These are phyloP conservation scores for Podaxis sp. DNA, from an alignment of 768 basidiomycete species.

Conservation along the genomic window DNA sequence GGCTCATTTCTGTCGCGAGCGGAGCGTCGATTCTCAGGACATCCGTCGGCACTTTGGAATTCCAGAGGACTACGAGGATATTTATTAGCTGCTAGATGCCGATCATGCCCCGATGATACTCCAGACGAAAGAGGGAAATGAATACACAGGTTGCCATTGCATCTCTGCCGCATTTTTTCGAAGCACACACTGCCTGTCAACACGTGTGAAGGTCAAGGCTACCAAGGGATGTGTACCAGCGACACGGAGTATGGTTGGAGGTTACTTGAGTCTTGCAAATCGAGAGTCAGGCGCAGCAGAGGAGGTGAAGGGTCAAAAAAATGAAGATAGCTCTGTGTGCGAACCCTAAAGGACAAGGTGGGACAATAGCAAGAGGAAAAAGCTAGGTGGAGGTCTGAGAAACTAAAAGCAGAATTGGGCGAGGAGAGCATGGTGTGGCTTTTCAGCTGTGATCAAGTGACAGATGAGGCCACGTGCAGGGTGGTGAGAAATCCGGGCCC, in stretches of 20 bases:
- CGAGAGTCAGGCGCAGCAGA: background rate
- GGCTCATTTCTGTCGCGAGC: conserved; percentile 65
- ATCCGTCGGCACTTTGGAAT: conserved; percentile 67
- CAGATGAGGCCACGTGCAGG: conserved; percentile 28
- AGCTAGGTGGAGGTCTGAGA: background rate
- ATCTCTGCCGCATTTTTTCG: background rate
- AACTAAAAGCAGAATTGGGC: conserved; percentile 15
- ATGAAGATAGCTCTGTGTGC: background rate
- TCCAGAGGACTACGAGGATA: conserved; percentile 76
- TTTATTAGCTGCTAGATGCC: conserved; percentile 36
- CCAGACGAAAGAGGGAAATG: conserved; percentile 5
- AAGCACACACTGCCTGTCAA: background rate
- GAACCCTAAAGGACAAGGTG: background rate
- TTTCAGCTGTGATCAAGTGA: conserved; percentile 29
- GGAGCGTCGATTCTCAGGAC: conserved; percentile 56
- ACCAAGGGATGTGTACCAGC: background rate
- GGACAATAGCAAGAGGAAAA: background rate
- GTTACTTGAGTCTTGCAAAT: background rate
- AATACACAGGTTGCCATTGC: background rate
- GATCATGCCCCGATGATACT: conserved; percentile 7
- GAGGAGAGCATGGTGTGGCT: conserved; percentile 14
- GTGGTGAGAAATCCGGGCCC: conserved; percentile 20
- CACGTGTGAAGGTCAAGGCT: background rate
- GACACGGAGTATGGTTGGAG: background rate
- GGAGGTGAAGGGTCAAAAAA: background rate